Evolutionary conservation across 2,329 filamentous ascomycete species (phyloP), one percentile per base, ranked within the genome.

Genomic region (Fusarium camptoceras): DNA sequence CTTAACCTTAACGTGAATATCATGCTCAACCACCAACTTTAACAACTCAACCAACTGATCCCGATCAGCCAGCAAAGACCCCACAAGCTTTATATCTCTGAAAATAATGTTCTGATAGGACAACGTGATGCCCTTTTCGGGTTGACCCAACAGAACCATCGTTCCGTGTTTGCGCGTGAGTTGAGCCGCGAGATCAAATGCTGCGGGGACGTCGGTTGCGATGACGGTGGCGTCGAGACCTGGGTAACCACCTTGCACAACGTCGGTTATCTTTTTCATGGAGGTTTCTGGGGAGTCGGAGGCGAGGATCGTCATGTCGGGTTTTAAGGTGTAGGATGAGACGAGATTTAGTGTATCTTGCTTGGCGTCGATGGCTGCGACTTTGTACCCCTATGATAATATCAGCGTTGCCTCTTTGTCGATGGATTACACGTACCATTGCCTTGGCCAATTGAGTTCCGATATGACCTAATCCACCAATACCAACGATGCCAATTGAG

Each of bases 101-200:
- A 59, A 66, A 1, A 66, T 65, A 2, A 43, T n/a, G 3, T 65
- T 59, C 2, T 44, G 48, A 16, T 66, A 55, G 6, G 63, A 55
- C 4, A 66, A 2, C 0, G 54, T 51, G 4, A 60, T 60, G 8
- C 55, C 48, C 1, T 55, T 46, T 3, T 65, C 63, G 10, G 63
- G 60, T 4, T 66, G 63, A 6, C 55, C 63, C 0, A 66, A 27
- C 2, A 51, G 55, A 3, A 66, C 54, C 48, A 65, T 65, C 3
- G 60, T 66, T 10, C 60, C 43, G 9, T 65, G 63, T 8, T 66
- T 66, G 9, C 54, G 59, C 12, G 63, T 59, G 2, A 64, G 11
- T 6, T 49, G 48, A 0, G 59, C 59, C 1, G 59, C 59, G 2
- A 66, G 12, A 0, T 59, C 63, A 7, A 66, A 64, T 3, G 63